phyloP scores from a whole-genome alignment of 106 monocot genomes.

The Allium cepa region DNA sequence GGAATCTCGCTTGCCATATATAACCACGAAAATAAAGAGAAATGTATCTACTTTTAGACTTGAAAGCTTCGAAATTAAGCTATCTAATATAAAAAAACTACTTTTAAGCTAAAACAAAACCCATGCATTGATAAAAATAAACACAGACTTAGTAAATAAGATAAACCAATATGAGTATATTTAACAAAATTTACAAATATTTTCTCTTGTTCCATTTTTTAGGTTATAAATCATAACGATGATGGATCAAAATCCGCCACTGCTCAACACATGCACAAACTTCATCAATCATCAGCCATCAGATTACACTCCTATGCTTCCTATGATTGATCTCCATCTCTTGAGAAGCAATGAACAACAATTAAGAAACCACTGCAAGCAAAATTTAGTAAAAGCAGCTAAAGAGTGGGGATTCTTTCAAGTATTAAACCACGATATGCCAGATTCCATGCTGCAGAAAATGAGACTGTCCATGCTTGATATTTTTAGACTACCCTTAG shows the following conservation, averaged over 20 bases:
- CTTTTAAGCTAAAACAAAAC: no score
- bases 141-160: no score
- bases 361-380: constrained; percentile 7
- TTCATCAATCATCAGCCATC: constrained; percentile 3
- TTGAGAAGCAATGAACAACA: neutral
- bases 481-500: constrained; percentile 28
- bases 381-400: constrained; percentile 13
- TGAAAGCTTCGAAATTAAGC: no score
- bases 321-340: constrained; percentile 21
- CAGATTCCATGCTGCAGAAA: constrained; percentile 8
- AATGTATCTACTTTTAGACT: no score
- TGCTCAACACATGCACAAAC: constrained; percentile 17
- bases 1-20: no score
- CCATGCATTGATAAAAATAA: no score
- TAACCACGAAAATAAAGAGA: no score
- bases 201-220: neutral
- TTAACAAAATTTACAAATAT: neutral
- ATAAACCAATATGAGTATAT: neutral
- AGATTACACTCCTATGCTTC: constrained; percentile 5
- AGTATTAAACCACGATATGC: constrained; percentile 25
- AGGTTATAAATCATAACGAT: neutral
- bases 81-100: no score
- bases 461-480: constrained; percentile 7
- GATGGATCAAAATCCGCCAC: constrained; percentile 22
- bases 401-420: constrained; percentile 48